Conservation (phyloP, 2,329 filamentous ascomycete species). For the Penicillium occitanis region DNA sequence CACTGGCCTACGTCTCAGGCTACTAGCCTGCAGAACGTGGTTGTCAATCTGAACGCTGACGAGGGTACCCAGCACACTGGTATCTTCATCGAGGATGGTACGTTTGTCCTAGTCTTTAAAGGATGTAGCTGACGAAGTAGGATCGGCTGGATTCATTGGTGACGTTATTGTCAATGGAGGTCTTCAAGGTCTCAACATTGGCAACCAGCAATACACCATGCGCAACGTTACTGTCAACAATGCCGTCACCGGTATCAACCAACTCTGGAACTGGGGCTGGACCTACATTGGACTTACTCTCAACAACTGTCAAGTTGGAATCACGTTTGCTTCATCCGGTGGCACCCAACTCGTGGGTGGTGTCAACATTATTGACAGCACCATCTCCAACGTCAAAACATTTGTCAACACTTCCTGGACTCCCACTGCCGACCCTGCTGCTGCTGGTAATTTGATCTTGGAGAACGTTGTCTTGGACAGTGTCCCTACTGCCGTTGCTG, state of each 20-base stretch:
- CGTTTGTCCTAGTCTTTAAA: constrained; percentile 1
- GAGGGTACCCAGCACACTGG: constrained; percentile 55
- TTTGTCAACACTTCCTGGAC: constrained; percentile 52
- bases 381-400: constrained; percentile 50
- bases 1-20: constrained; percentile 59
- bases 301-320: constrained; percentile 53
- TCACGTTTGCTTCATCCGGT: constrained; percentile 51
- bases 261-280: constrained; percentile 63
- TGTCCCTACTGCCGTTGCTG: constrained; percentile 47
- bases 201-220: constrained; percentile 65
- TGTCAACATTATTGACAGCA: constrained; percentile 57
- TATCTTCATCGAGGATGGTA: constrained; percentile 60
- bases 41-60: constrained; percentile 56
- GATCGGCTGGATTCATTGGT: constrained; percentile 60
- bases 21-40: constrained; percentile 62
- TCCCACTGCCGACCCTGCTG: constrained; percentile 41
- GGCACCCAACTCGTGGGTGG: constrained; percentile 53
- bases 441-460: constrained; percentile 53
- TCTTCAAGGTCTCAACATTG: constrained; percentile 58
- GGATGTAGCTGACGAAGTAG: constrained; percentile 22
- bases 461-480: constrained; percentile 58
- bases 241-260: constrained; percentile 54
- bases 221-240: constrained; percentile 56
- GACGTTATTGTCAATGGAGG: constrained; percentile 63
- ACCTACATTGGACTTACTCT: constrained; percentile 54